phyloP scores from a whole-genome alignment of 805 yeast species.

The Hanseniaspora hatyaiensis region DNA sequence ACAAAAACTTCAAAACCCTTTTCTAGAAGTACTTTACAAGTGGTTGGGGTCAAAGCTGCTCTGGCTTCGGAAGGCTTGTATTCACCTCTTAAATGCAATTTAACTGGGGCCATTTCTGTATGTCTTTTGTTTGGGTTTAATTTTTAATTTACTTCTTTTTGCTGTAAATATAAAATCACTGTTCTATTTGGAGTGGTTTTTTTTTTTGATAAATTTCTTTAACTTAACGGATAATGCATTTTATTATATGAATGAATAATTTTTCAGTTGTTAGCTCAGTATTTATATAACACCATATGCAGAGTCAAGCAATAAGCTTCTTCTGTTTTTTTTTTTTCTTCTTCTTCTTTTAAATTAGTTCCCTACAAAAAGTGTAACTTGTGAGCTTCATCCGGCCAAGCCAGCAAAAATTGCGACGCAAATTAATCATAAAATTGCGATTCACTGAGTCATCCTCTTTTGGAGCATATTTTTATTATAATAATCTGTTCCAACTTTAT shows the following conservation, averaged over 20 bases:
- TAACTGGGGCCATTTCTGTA: constrained; percentile 34
- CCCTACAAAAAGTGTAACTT: too few species aligned
- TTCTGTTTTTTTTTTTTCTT: too few species aligned
- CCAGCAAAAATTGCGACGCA: not conserved
- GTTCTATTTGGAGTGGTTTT: too few species aligned
- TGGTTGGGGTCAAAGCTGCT: constrained; percentile 89
- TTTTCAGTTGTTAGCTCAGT: not conserved
- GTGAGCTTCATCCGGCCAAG: too few species aligned
- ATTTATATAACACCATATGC: too few species aligned
- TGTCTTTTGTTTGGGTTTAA: not conserved
- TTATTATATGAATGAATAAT: too few species aligned
- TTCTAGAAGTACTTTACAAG: constrained; percentile 68
- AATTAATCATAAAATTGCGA: not conserved
- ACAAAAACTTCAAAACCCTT: constrained; percentile 84
- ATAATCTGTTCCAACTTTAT: too few species aligned
- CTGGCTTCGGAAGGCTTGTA: constrained; percentile 95
- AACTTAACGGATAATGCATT: too few species aligned
- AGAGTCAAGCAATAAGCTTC: too few species aligned
- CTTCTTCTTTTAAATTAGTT: too few species aligned
- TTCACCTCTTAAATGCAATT: constrained; percentile 87
- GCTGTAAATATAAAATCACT: too few species aligned
- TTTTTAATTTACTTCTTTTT: not conserved
- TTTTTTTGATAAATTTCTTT: too few species aligned
- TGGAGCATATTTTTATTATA: not conserved
- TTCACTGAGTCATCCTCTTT: not conserved